A percentile compares a stretch with the other conserved stretches of the same genome.
Conservation (phyloP, 2,329 filamentous ascomycete species). For the Colletotrichum viniferum region DNA sequence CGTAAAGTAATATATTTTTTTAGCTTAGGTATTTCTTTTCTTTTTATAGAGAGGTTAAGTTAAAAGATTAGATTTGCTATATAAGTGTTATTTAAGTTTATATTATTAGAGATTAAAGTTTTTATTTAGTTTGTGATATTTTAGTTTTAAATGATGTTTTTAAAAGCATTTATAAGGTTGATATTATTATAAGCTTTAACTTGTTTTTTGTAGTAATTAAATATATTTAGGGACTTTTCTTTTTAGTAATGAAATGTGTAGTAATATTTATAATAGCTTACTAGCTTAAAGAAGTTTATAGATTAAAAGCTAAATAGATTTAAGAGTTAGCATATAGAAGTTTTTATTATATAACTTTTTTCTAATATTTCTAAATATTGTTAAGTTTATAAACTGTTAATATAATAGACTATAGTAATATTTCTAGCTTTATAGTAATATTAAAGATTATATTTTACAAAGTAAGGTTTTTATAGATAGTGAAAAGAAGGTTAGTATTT, state of each 20-base stretch:
- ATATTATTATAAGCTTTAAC: neutral
- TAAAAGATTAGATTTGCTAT: neutral
- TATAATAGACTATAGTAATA: too few species aligned
- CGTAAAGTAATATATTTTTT: neutral
- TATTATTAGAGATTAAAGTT: neutral
- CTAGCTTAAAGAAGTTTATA: neutral
- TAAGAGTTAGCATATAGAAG: neutral
- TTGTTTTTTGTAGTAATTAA: neutral
- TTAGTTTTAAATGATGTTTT: neutral
- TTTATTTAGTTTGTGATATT: neutral
- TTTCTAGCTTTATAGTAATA: too few species aligned
- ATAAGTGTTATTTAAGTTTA: neutral
- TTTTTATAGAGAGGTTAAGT: neutral
- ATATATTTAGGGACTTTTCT: fast-evolving
- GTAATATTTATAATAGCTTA: neutral
- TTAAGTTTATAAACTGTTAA: too few species aligned
- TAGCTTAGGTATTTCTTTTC: neutral
- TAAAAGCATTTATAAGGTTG: neutral
- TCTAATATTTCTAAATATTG: too few species aligned
- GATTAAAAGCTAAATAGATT: neutral
- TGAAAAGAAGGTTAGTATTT: too few species aligned
- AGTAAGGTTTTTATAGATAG: too few species aligned
- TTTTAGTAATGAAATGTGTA: neutral
- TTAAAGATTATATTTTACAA: too few species aligned
- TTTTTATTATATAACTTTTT: too few species aligned